Conservation (phyloP, 164 flowering plant genomes). For the Protea cynaroides region DNA sequence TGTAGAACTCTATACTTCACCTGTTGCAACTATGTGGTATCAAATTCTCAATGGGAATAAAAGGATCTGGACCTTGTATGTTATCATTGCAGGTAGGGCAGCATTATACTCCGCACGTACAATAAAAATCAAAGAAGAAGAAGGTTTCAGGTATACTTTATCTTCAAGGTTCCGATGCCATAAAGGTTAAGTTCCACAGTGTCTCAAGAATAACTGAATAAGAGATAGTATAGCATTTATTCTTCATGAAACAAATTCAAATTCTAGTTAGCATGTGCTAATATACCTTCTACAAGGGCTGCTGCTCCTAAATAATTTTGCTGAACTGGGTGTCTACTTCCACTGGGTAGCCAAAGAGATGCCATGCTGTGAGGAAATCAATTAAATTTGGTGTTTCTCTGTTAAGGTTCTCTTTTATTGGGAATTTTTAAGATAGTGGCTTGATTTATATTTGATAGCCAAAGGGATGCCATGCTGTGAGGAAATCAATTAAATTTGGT, state of each 20-base stretch:
- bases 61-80: not conserved
- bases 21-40: no score
- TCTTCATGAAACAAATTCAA: not conserved
- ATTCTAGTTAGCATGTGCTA: not conserved
- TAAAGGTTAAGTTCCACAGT: conserved; percentile 1
- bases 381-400: no score
- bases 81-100: conserved; percentile 52
- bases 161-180: not conserved
- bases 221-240: not conserved
- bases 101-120: conserved; percentile 66
- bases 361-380: not conserved
- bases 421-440: no score
- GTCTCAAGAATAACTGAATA: not conserved
- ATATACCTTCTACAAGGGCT: not conserved
- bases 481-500: no score
- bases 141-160: conserved; percentile 54
- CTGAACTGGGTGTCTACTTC: no score
- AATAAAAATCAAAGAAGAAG: conserved; percentile 83
- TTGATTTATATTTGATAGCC: not conserved
- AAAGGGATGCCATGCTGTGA: not conserved
- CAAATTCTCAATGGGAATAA: not conserved
- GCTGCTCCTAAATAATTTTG: no score
- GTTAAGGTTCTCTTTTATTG: no score
- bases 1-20: no score
- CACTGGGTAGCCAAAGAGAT: not conserved